phyloP scores from a whole-genome alignment of 768 basidiomycete species.

The Lepiota brunneoincarnata region DNA sequence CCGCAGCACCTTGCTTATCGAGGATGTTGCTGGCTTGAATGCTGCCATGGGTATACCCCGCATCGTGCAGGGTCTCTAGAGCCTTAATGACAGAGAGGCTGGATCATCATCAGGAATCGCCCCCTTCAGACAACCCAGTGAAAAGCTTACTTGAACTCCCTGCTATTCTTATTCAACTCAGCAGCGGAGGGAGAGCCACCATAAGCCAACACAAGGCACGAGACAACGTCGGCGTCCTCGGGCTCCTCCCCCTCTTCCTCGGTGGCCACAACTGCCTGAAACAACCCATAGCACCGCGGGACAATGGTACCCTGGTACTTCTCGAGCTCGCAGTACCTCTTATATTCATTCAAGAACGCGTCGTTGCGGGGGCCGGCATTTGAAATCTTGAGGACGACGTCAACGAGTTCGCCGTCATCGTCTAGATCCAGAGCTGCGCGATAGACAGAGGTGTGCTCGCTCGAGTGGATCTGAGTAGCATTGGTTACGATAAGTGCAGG shows the following conservation, averaged over 20 bases:
- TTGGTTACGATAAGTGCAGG: conserved; percentile 6
- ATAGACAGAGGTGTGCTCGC: conserved; percentile 7
- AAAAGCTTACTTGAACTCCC: conserved; percentile 5
- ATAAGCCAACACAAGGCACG: conserved; percentile 9
- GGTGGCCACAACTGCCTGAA: conserved; percentile 1
- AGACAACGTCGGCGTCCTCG: conserved; percentile 2
- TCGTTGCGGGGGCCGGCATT: conserved; percentile 6
- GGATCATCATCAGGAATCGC: background rate
- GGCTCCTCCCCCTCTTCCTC: background rate
- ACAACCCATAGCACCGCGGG: conserved; percentile 10
- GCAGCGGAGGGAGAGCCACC: conserved; percentile 1
- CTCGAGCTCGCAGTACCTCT: conserved; percentile 6
- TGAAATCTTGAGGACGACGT: conserved; percentile 11
- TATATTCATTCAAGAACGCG: conserved; percentile 7
- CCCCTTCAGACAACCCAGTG: background rate
- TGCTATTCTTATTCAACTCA: conserved; percentile 9
- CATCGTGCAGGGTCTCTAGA: conserved; percentile 7
- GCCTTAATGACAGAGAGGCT: conserved; percentile 9
- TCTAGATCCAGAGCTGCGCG: conserved; percentile 2
- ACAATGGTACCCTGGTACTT: conserved; percentile 6
- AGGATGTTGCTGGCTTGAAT: conserved; percentile 10
- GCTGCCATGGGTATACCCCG: conserved; percentile 8
- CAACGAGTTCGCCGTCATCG: conserved; percentile 3
- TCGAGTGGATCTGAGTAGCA: conserved; percentile 8
- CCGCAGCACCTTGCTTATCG: background rate